These are phyloP conservation scores for Tetradesmus obliquus DNA, from an alignment of 139 green algal species.

Conservation along the genomic window DNA sequence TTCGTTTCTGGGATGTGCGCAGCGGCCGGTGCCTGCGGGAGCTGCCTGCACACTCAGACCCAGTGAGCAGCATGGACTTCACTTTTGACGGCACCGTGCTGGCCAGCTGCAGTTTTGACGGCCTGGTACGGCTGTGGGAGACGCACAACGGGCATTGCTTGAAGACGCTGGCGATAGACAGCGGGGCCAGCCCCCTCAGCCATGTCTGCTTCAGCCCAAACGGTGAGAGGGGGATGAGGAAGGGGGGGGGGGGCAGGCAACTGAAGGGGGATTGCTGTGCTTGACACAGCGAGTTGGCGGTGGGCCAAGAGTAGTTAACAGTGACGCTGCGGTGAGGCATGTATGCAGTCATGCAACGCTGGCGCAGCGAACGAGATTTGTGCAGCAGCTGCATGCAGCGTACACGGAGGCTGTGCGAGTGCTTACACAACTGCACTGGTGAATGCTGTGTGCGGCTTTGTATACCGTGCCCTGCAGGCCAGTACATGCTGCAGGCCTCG, in stretches of 20 bases:
- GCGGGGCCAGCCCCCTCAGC: slow-evolving; percentile 77
- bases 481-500: slow-evolving; percentile 75
- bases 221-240: slow-evolving; percentile 49
- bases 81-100: slow-evolving; percentile 80
- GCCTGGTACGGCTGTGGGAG: slow-evolving; percentile 77
- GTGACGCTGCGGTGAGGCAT: too few relatives aligned
- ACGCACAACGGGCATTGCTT: slow-evolving; percentile 85
- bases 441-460: background rate
- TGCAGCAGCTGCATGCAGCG: too few relatives aligned
- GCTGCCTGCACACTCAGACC: slow-evolving; percentile 93
- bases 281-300: too few relatives aligned
- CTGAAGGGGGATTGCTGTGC: background rate
- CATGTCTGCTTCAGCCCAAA: slow-evolving; percentile 91
- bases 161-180: slow-evolving; percentile 80
- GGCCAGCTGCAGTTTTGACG: slow-evolving; percentile 84
- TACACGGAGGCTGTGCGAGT: too few relatives aligned
- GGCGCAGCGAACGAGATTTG: too few relatives aligned
- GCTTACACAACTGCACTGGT: too few relatives aligned
- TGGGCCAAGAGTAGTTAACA: too few relatives aligned
- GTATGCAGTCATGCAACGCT: too few relatives aligned
- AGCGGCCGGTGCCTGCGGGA: slow-evolving; percentile 71
- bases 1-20: slow-evolving; percentile 89
- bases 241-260: background rate
- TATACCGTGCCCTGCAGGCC: slow-evolving; percentile 14
- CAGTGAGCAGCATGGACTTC: slow-evolving; percentile 86